Conservation (phyloP, 768 basidiomycete genomes). For the Trichaptum fuscoviolaceum region DNA sequence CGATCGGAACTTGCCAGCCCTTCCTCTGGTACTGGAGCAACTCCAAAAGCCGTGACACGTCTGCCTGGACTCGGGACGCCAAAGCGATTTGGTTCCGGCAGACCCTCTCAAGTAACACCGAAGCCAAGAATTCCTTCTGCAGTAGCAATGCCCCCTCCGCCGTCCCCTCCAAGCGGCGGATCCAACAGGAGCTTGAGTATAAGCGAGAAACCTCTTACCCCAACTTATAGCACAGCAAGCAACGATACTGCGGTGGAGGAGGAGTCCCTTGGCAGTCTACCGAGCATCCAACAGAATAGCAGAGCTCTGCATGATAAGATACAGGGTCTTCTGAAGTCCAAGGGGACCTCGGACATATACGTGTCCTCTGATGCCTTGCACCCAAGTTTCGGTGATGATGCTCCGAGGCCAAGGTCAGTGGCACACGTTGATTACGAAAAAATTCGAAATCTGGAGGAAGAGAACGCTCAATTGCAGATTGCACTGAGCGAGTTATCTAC, state of each 20-base stretch:
- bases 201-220: conserved; percentile 12
- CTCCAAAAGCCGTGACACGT: background rate
- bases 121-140: conserved; percentile 64
- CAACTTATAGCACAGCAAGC: conserved; percentile 14
- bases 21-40: conserved; percentile 4
- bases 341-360: conserved; percentile 6
- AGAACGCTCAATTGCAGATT: conserved; percentile 53
- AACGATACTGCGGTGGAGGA: conserved; percentile 17
- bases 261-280: conserved; percentile 5
- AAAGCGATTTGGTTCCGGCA: conserved; percentile 16
- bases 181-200: background rate
- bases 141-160: conserved; percentile 78
- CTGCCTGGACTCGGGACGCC: background rate
- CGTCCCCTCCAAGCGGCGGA: conserved; percentile 42
- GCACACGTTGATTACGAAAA: background rate
- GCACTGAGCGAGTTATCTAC: conserved; percentile 16
- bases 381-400: background rate
- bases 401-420: background rate
- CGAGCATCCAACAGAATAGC: conserved; percentile 22
- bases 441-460: conserved; percentile 42
- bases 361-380: background rate
- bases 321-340: conserved; percentile 35
- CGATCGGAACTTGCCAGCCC: conserved; percentile 6
- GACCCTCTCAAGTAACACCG: conserved; percentile 42
- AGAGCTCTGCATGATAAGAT: conserved; percentile 47